These are phyloP conservation scores for Phialophora verrucosa DNA, from an alignment of 2,329 filamentous ascomycete genomes.

Conservation along the genomic window DNA sequence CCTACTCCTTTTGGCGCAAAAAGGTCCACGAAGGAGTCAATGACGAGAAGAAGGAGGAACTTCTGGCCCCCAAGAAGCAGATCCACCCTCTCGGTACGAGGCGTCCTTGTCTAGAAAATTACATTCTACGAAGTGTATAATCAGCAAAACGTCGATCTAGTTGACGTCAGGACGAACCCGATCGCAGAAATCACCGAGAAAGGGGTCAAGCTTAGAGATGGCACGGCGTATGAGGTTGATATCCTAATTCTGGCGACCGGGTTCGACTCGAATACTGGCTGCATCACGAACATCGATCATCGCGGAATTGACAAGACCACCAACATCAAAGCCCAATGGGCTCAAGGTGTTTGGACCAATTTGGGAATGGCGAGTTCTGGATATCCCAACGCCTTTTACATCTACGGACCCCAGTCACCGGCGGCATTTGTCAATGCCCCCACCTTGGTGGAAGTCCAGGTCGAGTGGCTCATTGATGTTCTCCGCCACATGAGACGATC, in stretches of 20 bases:
- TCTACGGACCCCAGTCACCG: slow-evolving; percentile 62
- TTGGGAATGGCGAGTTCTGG: slow-evolving; percentile 49
- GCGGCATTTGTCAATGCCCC: slow-evolving; percentile 54
- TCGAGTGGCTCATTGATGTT: slow-evolving; percentile 51
- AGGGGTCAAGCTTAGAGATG: slow-evolving; percentile 51
- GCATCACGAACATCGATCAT: slow-evolving; percentile 45
- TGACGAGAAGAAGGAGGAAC: no score
- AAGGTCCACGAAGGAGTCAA: slow-evolving; percentile 59
- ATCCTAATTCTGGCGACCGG: slow-evolving; percentile 51
- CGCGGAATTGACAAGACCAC: slow-evolving; percentile 41
- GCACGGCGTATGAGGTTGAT: slow-evolving; percentile 48
- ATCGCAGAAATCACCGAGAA: slow-evolving; percentile 48
- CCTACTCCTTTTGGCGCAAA: slow-evolving; percentile 62
- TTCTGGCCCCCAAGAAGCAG: no score
- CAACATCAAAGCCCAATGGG: slow-evolving; percentile 40
- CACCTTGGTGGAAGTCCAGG: slow-evolving; percentile 60
- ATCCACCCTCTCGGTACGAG: slow-evolving; percentile 46
- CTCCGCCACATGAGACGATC: neutral
- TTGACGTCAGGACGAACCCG: slow-evolving; percentile 52
- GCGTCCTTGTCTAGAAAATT: slow-evolving; percentile 55
- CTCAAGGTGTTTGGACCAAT: slow-evolving; percentile 45
- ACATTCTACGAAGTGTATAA: slow-evolving; percentile 59
- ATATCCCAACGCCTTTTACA: slow-evolving; percentile 55
- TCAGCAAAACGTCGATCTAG: slow-evolving; percentile 53
- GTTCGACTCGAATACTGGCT: slow-evolving; percentile 48